phyloP scores from a whole-genome alignment of 805 yeast species.

The Myxozyma mucilagina region DNA sequence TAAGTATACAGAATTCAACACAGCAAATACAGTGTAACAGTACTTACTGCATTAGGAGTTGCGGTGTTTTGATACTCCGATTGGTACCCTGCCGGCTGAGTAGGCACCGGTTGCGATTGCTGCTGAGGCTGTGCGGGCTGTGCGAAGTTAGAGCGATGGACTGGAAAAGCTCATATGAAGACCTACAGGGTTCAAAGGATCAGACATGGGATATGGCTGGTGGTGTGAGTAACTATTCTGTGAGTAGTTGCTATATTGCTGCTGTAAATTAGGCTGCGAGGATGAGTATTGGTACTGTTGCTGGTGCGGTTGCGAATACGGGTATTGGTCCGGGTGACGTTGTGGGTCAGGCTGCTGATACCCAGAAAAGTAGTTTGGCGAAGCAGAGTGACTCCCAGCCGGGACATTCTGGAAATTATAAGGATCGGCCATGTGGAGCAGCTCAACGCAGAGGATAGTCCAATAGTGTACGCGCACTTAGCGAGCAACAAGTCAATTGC shows the following conservation, averaged over 20 bases:
- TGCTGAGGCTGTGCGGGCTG: slow-evolving; percentile 4
- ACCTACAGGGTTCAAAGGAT: not conserved
- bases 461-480: no score
- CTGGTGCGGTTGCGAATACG: no score
- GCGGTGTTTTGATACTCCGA: no score
- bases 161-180: not conserved
- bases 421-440: slow-evolving; percentile 3
- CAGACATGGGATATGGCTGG: not conserved
- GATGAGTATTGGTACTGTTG: not conserved
- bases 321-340: not conserved
- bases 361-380: not conserved
- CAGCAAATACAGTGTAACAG: not conserved
- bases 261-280: not conserved
- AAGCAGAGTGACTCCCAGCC: not conserved
- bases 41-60: no score
- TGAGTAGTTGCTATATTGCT: not conserved
- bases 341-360: not conserved
- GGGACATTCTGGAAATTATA: not conserved
- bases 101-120: not conserved
- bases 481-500: not conserved
- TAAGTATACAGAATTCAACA: not conserved
- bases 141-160: not conserved
- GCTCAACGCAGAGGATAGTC: not conserved
- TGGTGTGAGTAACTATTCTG: not conserved
- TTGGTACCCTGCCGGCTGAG: no score